phyloP scores from a whole-genome alignment of 2,329 filamentous ascomycete genomes.

The Aspergillus novofumigatus region DNA sequence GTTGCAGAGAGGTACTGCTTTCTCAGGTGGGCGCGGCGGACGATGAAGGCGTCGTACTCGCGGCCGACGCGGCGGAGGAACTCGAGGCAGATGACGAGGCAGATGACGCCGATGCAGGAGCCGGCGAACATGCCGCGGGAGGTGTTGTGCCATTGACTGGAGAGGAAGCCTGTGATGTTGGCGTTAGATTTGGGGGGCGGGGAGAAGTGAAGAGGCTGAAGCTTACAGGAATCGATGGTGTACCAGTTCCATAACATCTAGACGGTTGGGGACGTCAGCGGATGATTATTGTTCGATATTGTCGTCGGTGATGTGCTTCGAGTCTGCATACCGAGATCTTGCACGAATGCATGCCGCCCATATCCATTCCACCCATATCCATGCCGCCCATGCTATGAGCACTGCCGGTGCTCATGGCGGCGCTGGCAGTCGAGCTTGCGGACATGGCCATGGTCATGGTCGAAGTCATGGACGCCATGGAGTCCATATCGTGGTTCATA shows the following conservation, averaged over 20 bases:
- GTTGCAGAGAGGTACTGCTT: not conserved
- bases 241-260: constrained; percentile 31
- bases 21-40: constrained; percentile 33
- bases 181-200: too few species aligned
- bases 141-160: constrained; percentile 64
- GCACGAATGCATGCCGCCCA: constrained; percentile 10
- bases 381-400: constrained; percentile 6
- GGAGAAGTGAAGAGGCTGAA: not conserved
- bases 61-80: constrained; percentile 65
- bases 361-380: constrained; percentile 40
- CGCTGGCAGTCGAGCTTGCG: constrained; percentile 2
- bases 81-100: constrained; percentile 71
- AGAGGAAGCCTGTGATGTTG: constrained; percentile 56
- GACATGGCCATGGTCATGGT: constrained; percentile 9
- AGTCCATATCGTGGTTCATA: constrained; percentile 1
- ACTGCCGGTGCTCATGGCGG: constrained; percentile 7
- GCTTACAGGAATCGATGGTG: constrained; percentile 23
- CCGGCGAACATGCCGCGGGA: constrained; percentile 70
- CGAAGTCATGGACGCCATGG: constrained; percentile 3
- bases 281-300: not conserved
- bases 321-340: constrained; percentile 22
- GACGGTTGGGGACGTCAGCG: not conserved
- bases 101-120: constrained; percentile 71
- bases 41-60: constrained; percentile 67
- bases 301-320: not conserved